Base-by-base conservation (phyloP, 495 filamentous ascomycete species). In the Penicillium roqueforti region DNA sequence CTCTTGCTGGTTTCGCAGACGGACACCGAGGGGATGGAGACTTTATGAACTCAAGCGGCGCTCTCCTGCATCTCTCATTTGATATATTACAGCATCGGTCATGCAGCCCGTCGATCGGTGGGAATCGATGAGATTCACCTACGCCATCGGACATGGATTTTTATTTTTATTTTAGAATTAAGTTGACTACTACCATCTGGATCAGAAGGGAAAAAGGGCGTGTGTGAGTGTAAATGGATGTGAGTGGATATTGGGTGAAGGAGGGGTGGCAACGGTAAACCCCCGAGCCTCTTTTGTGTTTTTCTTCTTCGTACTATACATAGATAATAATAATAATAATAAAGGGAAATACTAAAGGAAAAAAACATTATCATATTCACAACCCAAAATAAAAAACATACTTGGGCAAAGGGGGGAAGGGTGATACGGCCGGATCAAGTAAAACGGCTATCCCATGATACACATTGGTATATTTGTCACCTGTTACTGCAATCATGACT, bases 11-110 rank as follows among this genome's bases (percentile, higher is more conserved):
- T 61, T 56, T 51, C 52, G 56, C 49, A 62, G 56, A 59, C 48
- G 60, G 56, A 59, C 48, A 32, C 32, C 32, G 67, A 69, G 68
- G 66, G 62, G 38, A 64, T 54, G 51, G 58, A 63, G 61, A 53
- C 65, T 70, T 76, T 71, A 76, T 69, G 65, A 65, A 63, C 66
- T 59, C 58, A 47, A 57, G 58, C 62, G 68, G 58, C 59, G 57
- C 58, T 68, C 69, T 78, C 61, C 71, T 66, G 66, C 69, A 68
- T 61, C 70, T 76, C 74, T 72, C 77, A 81, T 79, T 80, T 78
- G 78, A 72, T 76, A 70, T 73, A 71, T 72, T 71, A 68, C 63
- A 67, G 65, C 67, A 67, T 66, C 63, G 70, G 73, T 76, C 75
- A 76, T 77, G 75, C 75, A 76, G 68, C 68, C 58, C 60, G 71